A percentile compares a stretch with the other conserved stretches of the same genome.
These are phyloP conservation scores for Hortiboletus campestris DNA, from an alignment of 768 basidiomycete genomes.

Conservation along the genomic window DNA sequence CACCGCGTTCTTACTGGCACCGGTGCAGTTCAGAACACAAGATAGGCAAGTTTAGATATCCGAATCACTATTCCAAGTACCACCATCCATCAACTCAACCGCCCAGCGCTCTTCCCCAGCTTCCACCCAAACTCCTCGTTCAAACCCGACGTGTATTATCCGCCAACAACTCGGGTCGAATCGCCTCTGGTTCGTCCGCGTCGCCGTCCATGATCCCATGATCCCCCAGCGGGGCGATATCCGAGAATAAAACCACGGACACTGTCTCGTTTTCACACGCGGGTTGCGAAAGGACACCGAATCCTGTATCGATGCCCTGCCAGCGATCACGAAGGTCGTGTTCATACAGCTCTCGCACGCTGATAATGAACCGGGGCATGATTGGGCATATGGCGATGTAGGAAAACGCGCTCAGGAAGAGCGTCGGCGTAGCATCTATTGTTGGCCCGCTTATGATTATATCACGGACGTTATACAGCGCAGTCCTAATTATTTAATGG, in stretches of 20 bases:
- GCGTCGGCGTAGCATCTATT: too few relatives aligned
- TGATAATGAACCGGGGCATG: constrained; percentile 8
- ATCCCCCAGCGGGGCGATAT: too few relatives aligned
- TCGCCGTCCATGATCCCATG: background rate
- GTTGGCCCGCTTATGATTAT: too few relatives aligned
- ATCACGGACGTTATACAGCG: background rate
- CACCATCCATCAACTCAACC: background rate
- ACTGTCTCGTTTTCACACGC: background rate
- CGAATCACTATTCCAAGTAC: background rate
- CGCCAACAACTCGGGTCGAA: background rate
- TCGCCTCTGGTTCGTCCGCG: background rate
- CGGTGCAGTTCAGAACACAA: background rate
- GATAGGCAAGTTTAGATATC: background rate
- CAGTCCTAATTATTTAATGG: background rate
- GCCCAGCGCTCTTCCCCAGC: too few relatives aligned
- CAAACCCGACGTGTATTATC: background rate
- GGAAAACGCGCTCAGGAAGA: background rate
- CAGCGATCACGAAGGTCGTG: background rate
- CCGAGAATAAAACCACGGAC: background rate
- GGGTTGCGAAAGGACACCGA: background rate
- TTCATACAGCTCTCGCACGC: constrained; percentile 1
- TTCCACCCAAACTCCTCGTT: background rate
- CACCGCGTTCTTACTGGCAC: too few relatives aligned
- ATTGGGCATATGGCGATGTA: background rate
- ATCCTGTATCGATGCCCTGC: constrained; percentile 6